phyloP scores from a whole-genome alignment of 176 grass and related monocot species.

The Secale cereale region DNA sequence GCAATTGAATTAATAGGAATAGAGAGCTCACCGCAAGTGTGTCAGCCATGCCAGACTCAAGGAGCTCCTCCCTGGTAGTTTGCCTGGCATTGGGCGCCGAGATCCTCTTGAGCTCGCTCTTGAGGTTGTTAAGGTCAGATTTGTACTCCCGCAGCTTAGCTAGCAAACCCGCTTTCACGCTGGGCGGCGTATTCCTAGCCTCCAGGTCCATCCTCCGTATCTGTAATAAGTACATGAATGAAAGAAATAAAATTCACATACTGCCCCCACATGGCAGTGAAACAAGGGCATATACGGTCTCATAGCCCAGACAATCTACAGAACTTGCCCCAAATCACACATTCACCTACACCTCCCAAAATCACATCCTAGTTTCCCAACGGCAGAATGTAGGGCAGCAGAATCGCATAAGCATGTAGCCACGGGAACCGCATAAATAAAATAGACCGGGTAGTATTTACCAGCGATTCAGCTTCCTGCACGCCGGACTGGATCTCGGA shows the following conservation, averaged over 20 bases:
- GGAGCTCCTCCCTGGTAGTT: constrained; percentile 70
- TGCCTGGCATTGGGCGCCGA: constrained; percentile 55
- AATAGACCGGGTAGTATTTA: constrained; percentile 24
- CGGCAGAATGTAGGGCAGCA: background rate
- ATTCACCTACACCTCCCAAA: background rate
- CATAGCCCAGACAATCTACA: background rate
- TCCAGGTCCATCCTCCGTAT: constrained; percentile 95
- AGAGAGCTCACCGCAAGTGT: constrained; percentile 49
- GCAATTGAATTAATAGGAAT: background rate
- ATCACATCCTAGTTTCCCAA: background rate
- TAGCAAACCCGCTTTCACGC: constrained; percentile 71
- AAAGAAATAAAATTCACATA: background rate
- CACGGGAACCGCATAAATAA: background rate
- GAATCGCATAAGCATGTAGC: background rate
- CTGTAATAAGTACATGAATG: constrained; percentile 8
- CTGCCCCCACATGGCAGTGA: background rate
- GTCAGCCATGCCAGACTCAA: constrained; percentile 84
- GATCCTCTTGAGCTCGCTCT: constrained; percentile 83
- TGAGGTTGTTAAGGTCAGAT: constrained; percentile 80
- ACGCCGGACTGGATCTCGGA: constrained; percentile 76
- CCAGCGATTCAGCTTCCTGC: constrained; percentile 84
- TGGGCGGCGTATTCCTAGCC: constrained; percentile 83
- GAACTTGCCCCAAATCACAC: background rate
- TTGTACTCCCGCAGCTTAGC: constrained; percentile 91
- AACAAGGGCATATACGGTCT: background rate